phyloP scores from a whole-genome alignment of 768 basidiomycete species.

The Agrocybe chaxingu region DNA sequence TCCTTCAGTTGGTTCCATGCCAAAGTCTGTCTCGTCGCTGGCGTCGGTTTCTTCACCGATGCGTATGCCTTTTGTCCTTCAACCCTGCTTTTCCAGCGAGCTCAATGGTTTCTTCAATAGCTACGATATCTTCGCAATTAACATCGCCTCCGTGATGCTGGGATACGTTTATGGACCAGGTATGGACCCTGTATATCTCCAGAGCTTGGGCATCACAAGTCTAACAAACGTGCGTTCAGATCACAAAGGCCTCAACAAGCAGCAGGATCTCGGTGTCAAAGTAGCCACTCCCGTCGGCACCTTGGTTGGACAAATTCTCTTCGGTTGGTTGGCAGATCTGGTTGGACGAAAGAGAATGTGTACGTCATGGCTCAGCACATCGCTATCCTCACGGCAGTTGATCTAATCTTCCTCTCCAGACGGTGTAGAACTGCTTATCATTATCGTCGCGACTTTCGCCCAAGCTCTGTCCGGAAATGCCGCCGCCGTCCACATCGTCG shows the following conservation, averaged over 20 bases:
- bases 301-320: constrained; percentile 29
- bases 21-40: constrained; percentile 66
- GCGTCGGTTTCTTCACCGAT: constrained; percentile 92
- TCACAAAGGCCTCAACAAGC: constrained; percentile 38
- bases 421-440: constrained; percentile 76
- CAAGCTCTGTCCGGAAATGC: constrained; percentile 73
- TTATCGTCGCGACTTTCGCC: constrained; percentile 75
- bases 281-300: constrained; percentile 77
- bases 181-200: constrained; percentile 8
- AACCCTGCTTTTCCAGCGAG: neutral
- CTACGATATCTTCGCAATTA: constrained; percentile 90
- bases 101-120: constrained; percentile 22
- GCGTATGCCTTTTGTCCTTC: constrained; percentile 46
- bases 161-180: constrained; percentile 70
- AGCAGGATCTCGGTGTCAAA: constrained; percentile 77
- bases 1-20: constrained; percentile 75
- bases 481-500: constrained; percentile 68
- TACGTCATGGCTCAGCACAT: constrained; percentile 28
- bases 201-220: no score
- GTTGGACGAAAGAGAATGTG: constrained; percentile 81
- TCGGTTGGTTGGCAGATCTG: constrained; percentile 64
- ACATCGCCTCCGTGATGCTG: constrained; percentile 80
- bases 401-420: constrained; percentile 31
- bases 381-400: no score
- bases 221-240: constrained; percentile 17